phyloP scores from a whole-genome alignment of 2,329 filamentous ascomycete species.

The Verticillium tricorpus region DNA sequence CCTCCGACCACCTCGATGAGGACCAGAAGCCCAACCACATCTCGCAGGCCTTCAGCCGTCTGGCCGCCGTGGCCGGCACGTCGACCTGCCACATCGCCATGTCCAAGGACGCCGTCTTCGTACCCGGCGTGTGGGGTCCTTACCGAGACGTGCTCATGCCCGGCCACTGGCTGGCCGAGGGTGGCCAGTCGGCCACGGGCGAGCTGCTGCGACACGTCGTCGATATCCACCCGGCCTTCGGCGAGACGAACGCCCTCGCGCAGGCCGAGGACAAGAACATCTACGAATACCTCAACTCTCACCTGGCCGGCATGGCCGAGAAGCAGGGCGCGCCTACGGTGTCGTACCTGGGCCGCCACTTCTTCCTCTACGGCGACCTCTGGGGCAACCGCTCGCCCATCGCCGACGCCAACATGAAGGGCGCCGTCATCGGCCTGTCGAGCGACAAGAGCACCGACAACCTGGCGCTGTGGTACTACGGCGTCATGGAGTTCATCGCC shows the following conservation, averaged over 20 bases:
- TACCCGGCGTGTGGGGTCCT: slow-evolving; percentile 93
- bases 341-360: slow-evolving; percentile 82
- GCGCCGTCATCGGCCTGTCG: slow-evolving; percentile 79
- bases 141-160: slow-evolving; percentile 93
- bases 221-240: slow-evolving; percentile 89
- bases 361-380: slow-evolving; percentile 98
- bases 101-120: slow-evolving; percentile 89
- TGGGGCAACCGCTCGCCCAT: slow-evolving; percentile 96
- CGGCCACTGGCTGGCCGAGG: slow-evolving; percentile 94
- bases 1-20: slow-evolving; percentile 60
- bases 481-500: slow-evolving; percentile 96
- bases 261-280: slow-evolving; percentile 82
- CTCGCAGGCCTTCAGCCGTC: slow-evolving; percentile 85
- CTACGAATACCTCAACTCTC: slow-evolving; percentile 90
- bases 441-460: slow-evolving; percentile 84
- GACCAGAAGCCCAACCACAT: slow-evolving; percentile 74
- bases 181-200: slow-evolving; percentile 92
- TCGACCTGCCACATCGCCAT: slow-evolving; percentile 97
- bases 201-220: slow-evolving; percentile 92
- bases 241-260: slow-evolving; percentile 72
- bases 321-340: slow-evolving; percentile 68
- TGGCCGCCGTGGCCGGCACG: slow-evolving; percentile 92
- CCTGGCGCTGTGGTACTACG: slow-evolving; percentile 89
- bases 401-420: slow-evolving; percentile 89
- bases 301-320: slow-evolving; percentile 71